Percentiles rank a stretch among this genome's conserved stretches.
Evolutionary conservation across 2,329 filamentous ascomycete species (phyloP).

Genomic region (Diplodia mutila): DNA sequence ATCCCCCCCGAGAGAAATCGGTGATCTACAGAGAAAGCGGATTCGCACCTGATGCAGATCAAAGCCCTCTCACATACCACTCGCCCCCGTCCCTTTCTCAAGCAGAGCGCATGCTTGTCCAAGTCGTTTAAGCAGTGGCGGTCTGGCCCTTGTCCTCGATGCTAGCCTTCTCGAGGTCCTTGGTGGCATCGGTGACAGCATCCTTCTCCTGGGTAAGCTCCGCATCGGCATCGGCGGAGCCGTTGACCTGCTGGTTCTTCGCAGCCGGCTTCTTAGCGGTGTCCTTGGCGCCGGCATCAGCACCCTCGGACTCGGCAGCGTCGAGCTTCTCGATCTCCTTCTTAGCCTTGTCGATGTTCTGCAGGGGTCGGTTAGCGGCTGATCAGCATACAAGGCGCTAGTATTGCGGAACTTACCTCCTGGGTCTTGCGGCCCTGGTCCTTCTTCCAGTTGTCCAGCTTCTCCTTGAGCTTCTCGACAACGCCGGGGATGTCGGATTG

Average conservation of each 20-base stretch:
- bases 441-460: slow-evolving; percentile 87
- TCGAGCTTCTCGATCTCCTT: slow-evolving; percentile 89
- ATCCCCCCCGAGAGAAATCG: neutral
- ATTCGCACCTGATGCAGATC: slow-evolving; percentile 1
- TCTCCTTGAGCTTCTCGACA: slow-evolving; percentile 88
- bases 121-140: slow-evolving; percentile 1
- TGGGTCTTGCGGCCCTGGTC: slow-evolving; percentile 90
- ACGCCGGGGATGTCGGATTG: slow-evolving; percentile 78
- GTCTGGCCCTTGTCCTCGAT: slow-evolving; percentile 56
- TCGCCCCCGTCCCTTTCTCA: neutral
- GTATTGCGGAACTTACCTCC: slow-evolving; percentile 64
- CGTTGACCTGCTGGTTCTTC: slow-evolving; percentile 58
- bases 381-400: slow-evolving; percentile 25
- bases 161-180: slow-evolving; percentile 63
- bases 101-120: too few relatives aligned
- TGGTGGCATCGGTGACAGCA: slow-evolving; percentile 60
- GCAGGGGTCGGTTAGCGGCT: neutral
- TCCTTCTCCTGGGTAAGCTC: slow-evolving; percentile 62
- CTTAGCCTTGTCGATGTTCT: slow-evolving; percentile 98
- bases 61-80: neutral
- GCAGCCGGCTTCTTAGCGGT: slow-evolving; percentile 58
- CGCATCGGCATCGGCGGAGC: slow-evolving; percentile 55
- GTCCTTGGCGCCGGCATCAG: slow-evolving; percentile 58
- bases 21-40: neutral
- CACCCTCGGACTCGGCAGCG: slow-evolving; percentile 62